Evolutionary conservation across 1,139 yeast species (phyloP).

Genomic region (Diutina scorzettiae): DNA sequence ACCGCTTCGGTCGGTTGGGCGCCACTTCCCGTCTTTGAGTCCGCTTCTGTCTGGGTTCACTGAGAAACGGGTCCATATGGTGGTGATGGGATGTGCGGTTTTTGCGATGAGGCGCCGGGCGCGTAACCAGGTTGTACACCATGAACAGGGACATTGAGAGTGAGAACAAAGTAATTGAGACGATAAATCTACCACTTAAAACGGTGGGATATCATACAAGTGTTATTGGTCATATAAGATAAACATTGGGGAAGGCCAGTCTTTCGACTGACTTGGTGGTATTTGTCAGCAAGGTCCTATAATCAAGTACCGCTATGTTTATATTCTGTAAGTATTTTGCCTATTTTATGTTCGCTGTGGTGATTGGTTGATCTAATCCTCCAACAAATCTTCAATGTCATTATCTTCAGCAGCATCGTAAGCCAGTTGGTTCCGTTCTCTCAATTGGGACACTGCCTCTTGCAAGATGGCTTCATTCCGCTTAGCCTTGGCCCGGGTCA

Average conservation of each 20-base stretch:
- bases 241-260: no score
- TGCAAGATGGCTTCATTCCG: constrained; percentile 42
- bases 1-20: neutral
- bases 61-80: constrained; percentile 4
- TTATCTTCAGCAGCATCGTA: constrained; percentile 51
- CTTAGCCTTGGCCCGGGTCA: constrained; percentile 48
- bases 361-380: constrained; percentile 33
- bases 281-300: no score
- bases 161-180: no score
- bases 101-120: neutral
- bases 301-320: no score
- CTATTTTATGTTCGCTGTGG: no score
- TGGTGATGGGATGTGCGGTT: no score
- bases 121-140: neutral
- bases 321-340: no score
- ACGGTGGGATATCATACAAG: no score
- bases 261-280: no score
- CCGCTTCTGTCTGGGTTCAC: constrained; percentile 4
- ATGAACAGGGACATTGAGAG: no score
- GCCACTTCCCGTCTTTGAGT: neutral
- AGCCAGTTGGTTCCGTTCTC: constrained; percentile 30
- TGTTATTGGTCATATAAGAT: no score
- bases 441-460: constrained; percentile 30
- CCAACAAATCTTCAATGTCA: constrained; percentile 54
- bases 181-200: no score